Percentiles rank a stretch among this genome's conserved stretches.
phyloP scores from a whole-genome alignment of 176 grass and related monocot species.

The Tuctoria greenei region DNA sequence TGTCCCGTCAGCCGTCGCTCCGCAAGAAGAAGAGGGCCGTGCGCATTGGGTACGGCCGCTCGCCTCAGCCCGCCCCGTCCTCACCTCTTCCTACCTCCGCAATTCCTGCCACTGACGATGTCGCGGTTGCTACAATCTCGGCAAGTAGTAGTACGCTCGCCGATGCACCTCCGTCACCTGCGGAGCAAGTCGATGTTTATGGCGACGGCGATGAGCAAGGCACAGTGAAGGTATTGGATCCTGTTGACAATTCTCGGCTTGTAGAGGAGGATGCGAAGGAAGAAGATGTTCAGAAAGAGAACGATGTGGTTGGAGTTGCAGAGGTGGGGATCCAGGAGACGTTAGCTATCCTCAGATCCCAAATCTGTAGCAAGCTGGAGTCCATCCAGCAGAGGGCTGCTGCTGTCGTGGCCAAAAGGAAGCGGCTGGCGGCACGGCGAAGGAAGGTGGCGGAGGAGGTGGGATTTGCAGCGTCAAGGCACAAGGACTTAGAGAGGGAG shows the following conservation, averaged over 20 bases:
- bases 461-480: slow-evolving; percentile 35
- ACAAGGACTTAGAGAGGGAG: slow-evolving; percentile 87
- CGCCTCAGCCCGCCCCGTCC: slow-evolving; percentile 28
- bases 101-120: background rate
- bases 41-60: slow-evolving; percentile 86
- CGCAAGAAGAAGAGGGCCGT: slow-evolving; percentile 95
- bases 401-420: slow-evolving; percentile 52
- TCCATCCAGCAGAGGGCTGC: slow-evolving; percentile 50
- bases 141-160: slow-evolving; percentile 12
- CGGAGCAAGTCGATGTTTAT: background rate
- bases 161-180: slow-evolving; percentile 24
- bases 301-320: background rate
- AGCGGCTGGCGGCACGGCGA: slow-evolving; percentile 54
- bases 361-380: slow-evolving; percentile 63
- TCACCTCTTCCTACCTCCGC: slow-evolving; percentile 12
- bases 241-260: slow-evolving; percentile 8
- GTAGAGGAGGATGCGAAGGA: slow-evolving; percentile 33
- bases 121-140: background rate
- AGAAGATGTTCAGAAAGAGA: slow-evolving; percentile 9
- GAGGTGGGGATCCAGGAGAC: slow-evolving; percentile 49
- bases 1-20: slow-evolving; percentile 48
- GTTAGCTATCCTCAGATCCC: slow-evolving; percentile 60
- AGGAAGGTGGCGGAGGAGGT: slow-evolving; percentile 59
- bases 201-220: background rate
- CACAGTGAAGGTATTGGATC: slow-evolving; percentile 8